Conservation (phyloP, 2,329 filamentous ascomycete genomes). For the Scytalidium sp. region DNA sequence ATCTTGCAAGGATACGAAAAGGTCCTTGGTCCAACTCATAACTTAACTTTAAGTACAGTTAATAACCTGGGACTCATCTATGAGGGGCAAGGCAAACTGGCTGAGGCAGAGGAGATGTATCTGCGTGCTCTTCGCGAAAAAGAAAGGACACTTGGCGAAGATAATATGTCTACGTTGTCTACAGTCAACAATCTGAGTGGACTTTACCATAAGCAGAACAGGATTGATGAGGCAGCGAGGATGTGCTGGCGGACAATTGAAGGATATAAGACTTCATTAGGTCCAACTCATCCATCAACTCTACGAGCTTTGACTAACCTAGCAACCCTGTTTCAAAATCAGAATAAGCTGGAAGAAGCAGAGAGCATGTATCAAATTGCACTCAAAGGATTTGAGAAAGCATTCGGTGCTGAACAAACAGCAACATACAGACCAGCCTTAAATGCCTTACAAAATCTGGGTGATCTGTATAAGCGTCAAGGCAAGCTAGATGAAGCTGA, state of each 20-base stretch:
- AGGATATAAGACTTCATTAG: not conserved
- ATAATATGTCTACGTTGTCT: constrained; percentile 8
- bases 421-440: too few relatives aligned
- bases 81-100: constrained; percentile 3
- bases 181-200: constrained; percentile 24
- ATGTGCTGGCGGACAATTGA: not conserved
- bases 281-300: constrained; percentile 5
- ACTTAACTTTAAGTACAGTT: constrained; percentile 12
- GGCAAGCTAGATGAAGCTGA: constrained; percentile 17
- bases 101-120: constrained; percentile 8
- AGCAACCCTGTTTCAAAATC: not conserved
- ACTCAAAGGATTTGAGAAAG: not conserved
- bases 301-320: constrained; percentile 6
- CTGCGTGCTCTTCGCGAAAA: constrained; percentile 1
- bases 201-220: constrained; percentile 23
- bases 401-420: not conserved
- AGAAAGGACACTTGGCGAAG: constrained; percentile 2
- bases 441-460: too few relatives aligned
- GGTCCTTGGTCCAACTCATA: constrained; percentile 18
- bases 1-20: constrained; percentile 16
- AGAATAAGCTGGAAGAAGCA: not conserved
- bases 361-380: not conserved
- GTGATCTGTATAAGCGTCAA: constrained; percentile 11
- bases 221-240: constrained; percentile 23
- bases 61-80: constrained; percentile 1